phyloP scores from a whole-genome alignment of 2,329 filamentous ascomycete species.

The Akanthomyces lecanii region DNA sequence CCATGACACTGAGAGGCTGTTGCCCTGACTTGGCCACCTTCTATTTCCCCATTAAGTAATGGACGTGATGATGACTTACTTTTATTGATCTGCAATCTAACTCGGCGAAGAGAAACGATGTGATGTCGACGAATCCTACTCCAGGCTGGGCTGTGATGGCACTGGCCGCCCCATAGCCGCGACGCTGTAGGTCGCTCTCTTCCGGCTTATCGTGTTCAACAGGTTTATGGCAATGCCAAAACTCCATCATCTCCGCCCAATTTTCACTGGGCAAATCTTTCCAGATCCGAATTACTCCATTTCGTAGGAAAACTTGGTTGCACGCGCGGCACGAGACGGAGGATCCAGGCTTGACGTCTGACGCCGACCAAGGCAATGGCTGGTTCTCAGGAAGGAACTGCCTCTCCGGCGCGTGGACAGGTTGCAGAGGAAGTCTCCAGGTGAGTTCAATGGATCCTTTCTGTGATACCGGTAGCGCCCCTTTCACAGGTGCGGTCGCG shows the following conservation, averaged over 20 bases:
- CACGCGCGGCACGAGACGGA: constrained; percentile 42
- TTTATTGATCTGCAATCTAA: constrained; percentile 54
- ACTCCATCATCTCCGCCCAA: constrained; percentile 99
- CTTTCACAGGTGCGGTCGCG: constrained; percentile 32
- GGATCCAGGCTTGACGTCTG: constrained; percentile 39
- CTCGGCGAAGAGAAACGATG: constrained; percentile 67
- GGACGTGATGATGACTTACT: constrained; percentile 30
- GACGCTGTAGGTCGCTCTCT: constrained; percentile 49
- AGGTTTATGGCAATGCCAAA: constrained; percentile 99
- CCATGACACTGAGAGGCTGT: constrained; percentile 48
- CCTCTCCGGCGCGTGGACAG: constrained; percentile 22
- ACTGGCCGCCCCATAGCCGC: constrained; percentile 82
- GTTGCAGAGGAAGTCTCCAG: constrained; percentile 50
- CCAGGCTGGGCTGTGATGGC: constrained; percentile 62
- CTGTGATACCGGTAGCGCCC: constrained; percentile 36
- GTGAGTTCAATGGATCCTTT: constrained; percentile 35
- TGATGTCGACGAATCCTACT: constrained; percentile 75
- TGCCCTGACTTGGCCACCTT: constrained; percentile 56
- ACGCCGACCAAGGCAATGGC: constrained; percentile 53
- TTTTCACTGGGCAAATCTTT: constrained; percentile 94
- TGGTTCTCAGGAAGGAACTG: constrained; percentile 35
- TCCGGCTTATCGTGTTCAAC: constrained; percentile 44
- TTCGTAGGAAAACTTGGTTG: constrained; percentile 33
- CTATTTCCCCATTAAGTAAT: constrained; percentile 42
- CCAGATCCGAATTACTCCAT: constrained; percentile 55